phyloP scores from a whole-genome alignment of 345 rosid species.

The Salix suchowensis region DNA sequence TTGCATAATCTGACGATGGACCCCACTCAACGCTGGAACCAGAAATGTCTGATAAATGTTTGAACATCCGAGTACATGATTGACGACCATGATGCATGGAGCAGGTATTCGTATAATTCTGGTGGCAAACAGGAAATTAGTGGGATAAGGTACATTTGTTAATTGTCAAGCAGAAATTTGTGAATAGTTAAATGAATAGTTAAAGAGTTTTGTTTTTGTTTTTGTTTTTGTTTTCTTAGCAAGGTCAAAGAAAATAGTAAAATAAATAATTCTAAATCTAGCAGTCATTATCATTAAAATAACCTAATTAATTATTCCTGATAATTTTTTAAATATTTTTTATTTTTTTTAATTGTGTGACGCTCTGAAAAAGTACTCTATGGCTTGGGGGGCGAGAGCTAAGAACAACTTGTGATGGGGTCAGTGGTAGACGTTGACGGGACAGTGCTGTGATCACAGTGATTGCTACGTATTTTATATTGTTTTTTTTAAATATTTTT shows the following conservation, averaged over 20 bases:
- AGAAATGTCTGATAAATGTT: background rate
- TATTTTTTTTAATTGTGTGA: too few relatives aligned
- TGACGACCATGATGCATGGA: conserved; percentile 1
- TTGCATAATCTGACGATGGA: background rate
- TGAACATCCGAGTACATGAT: conserved; percentile 23
- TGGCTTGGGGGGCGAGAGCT: background rate
- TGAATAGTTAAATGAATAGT: background rate
- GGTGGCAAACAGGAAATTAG: conserved; percentile 1
- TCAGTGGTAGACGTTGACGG: background rate
- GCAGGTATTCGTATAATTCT: background rate
- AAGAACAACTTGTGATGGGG: background rate
- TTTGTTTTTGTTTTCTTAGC: too few relatives aligned
- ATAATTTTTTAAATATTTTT: too few relatives aligned
- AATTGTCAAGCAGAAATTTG: background rate
- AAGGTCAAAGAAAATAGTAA: too few relatives aligned
- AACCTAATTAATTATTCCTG: too few relatives aligned
- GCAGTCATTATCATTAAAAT: too few relatives aligned
- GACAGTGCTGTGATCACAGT: background rate
- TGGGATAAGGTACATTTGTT: background rate
- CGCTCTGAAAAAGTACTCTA: too few relatives aligned
- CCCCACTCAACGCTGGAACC: background rate
- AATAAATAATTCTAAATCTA: too few relatives aligned
- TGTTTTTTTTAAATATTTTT: too few relatives aligned
- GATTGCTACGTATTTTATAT: background rate
- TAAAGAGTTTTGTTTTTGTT: too few relatives aligned